Evolutionary conservation across 768 basidiomycete species (phyloP).

Genomic region (Russula brevipes): DNA sequence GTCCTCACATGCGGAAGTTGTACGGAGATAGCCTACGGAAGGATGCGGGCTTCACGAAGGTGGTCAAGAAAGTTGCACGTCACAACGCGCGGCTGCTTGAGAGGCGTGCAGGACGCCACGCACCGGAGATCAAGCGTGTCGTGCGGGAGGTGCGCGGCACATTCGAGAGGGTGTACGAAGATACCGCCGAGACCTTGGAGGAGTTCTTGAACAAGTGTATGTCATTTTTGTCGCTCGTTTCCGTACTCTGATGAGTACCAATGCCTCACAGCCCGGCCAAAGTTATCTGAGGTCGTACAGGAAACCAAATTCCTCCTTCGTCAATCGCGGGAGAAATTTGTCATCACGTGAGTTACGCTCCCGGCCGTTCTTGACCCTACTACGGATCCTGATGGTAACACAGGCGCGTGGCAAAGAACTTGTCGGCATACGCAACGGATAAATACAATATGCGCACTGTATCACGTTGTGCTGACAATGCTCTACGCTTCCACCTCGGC

Average conservation of each 20-base stretch:
- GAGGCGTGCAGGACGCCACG: conserved; percentile 71
- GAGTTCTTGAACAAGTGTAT: conserved; percentile 89
- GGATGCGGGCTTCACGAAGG: conserved; percentile 96
- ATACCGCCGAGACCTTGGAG: conserved; percentile 88
- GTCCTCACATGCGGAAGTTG: conserved; percentile 97
- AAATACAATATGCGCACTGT: conserved; percentile 70
- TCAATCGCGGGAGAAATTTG: conserved; percentile 83
- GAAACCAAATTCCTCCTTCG: conserved; percentile 89
- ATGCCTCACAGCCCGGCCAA: conserved; percentile 64
- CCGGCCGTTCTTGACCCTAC: background rate
- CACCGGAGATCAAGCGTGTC: conserved; percentile 75
- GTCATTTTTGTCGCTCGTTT: conserved; percentile 29
- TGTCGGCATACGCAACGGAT: conserved; percentile 71
- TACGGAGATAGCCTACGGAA: conserved; percentile 92
- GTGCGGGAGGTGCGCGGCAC: conserved; percentile 90
- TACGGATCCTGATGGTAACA: background rate
- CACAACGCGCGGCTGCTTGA: conserved; percentile 76
- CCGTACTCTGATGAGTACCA: conserved; percentile 12
- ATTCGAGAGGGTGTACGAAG: conserved; percentile 93
- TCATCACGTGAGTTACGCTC: conserved; percentile 70
- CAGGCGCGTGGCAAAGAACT: conserved; percentile 76
- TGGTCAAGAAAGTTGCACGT: conserved; percentile 89
- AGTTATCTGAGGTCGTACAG: conserved; percentile 81
- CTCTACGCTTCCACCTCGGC: conserved; percentile 76
- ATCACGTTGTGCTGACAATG: conserved; percentile 47